These are phyloP conservation scores for Cryptosporidium parvum DNA, from an alignment of 169 alveolate genomes.

Conservation along the genomic window DNA sequence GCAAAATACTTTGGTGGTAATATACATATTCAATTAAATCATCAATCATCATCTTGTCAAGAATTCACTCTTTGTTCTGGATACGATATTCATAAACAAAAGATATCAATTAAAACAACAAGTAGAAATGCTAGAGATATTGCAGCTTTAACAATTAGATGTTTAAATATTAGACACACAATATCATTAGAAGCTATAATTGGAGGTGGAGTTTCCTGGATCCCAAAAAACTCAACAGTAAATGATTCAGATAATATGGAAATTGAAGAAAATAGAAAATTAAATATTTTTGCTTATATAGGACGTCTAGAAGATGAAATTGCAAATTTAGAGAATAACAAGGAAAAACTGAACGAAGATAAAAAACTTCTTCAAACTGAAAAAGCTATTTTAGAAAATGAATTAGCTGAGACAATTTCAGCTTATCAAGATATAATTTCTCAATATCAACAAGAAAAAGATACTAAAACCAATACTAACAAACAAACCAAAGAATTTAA, in stretches of 20 bases:
- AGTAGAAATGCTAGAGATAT: constrained; percentile 65
- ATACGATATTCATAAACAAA: constrained; percentile 49
- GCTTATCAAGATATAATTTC: constrained; percentile 60
- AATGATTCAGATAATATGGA: not conserved
- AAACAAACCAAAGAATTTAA: not conserved
- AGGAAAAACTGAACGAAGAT: constrained; percentile 9
- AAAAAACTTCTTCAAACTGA: constrained; percentile 19
- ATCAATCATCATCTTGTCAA: not conserved
- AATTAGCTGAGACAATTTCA: constrained; percentile 56
- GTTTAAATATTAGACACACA: constrained; percentile 36
- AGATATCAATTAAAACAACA: constrained; percentile 19
- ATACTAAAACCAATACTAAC: not conserved
- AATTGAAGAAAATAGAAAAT: not conserved
- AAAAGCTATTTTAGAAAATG: constrained; percentile 38
- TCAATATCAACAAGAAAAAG: constrained; percentile 21
- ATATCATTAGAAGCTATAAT: constrained; percentile 33
- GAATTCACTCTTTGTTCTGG: constrained; percentile 56
- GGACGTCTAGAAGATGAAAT: constrained; percentile 34
- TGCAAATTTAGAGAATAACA: not conserved
- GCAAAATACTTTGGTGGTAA: constrained; percentile 74
- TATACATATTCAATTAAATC: constrained; percentile 10
- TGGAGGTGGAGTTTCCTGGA: not conserved
- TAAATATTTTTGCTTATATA: constrained; percentile 24
- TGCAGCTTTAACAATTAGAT: constrained; percentile 44
- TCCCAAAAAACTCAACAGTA: not conserved